Evolutionary conservation across 495 filamentous ascomycete genomes (phyloP).

Genomic region (Penicillium goetzii): DNA sequence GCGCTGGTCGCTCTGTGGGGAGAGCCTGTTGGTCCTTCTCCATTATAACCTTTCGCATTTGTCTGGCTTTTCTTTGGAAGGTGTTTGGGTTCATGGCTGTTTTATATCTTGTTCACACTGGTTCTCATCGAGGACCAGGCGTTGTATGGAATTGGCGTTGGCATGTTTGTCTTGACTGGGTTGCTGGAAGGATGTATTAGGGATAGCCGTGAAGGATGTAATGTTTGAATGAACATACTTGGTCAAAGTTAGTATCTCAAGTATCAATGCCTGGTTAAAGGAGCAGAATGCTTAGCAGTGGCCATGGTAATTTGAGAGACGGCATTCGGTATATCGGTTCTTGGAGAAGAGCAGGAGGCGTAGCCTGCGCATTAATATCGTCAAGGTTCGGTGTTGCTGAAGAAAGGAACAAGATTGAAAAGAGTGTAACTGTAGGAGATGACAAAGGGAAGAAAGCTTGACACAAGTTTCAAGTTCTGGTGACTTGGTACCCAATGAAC

Average conservation of each 20-base stretch:
- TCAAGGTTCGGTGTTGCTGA: not conserved
- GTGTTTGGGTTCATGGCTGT: not conserved
- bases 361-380: not conserved
- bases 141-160: constrained; percentile 14
- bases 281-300: not conserved
- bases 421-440: not conserved
- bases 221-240: constrained; percentile 20
- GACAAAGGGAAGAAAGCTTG: not conserved
- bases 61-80: not conserved
- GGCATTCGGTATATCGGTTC: not conserved
- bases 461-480: not conserved
- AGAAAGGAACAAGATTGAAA: not conserved
- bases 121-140: constrained; percentile 6
- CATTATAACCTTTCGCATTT: constrained; percentile 9
- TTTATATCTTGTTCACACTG: not conserved
- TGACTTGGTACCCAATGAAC: constrained; percentile 3
- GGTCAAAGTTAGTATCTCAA: not conserved
- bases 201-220: constrained; percentile 6
- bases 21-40: constrained; percentile 2
- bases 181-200: constrained; percentile 2
- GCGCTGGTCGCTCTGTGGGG: constrained; percentile 21
- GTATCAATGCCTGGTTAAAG: not conserved
- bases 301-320: not conserved
- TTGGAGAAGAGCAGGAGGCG: not conserved
- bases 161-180: not conserved